Evolutionary conservation across 192 early-diverging fungal genomes (phyloP).

Genomic region (Funneliformis mosseae): DNA sequence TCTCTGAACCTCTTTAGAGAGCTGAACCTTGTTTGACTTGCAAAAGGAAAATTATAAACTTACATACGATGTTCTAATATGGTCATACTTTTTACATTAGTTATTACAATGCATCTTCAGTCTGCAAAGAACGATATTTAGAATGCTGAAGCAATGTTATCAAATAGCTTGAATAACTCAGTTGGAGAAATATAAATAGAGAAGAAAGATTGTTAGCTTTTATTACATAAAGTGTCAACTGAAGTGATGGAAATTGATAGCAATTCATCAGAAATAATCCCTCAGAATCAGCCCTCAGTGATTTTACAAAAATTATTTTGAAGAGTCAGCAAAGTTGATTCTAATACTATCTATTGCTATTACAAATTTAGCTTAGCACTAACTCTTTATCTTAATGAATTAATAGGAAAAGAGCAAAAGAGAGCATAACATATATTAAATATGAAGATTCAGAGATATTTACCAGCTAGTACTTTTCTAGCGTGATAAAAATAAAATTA

Average conservation of each 20-base stretch:
- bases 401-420: background rate
- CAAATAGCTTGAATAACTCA: background rate
- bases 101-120: background rate
- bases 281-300: background rate
- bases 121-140: conserved; percentile 15
- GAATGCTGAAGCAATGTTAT: background rate
- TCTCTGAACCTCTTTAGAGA: background rate
- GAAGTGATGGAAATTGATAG: background rate
- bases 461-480: background rate
- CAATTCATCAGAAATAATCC: background rate
- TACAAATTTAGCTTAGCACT: background rate
- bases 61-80: conserved; percentile 13
- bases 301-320: background rate
- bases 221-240: background rate
- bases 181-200: background rate
- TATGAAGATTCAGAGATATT: background rate
- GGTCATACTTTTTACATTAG: background rate
- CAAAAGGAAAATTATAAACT: conserved; percentile 18
- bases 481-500: too few species aligned
- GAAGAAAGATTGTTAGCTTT: background rate
- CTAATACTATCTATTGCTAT: background rate
- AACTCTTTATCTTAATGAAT: background rate
- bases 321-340: background rate
- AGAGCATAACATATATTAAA: background rate
- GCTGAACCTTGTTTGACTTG: conserved; percentile 19